These are phyloP conservation scores for Brassica balearica DNA, from an alignment of 441 rosid species.

Conservation along the genomic window DNA sequence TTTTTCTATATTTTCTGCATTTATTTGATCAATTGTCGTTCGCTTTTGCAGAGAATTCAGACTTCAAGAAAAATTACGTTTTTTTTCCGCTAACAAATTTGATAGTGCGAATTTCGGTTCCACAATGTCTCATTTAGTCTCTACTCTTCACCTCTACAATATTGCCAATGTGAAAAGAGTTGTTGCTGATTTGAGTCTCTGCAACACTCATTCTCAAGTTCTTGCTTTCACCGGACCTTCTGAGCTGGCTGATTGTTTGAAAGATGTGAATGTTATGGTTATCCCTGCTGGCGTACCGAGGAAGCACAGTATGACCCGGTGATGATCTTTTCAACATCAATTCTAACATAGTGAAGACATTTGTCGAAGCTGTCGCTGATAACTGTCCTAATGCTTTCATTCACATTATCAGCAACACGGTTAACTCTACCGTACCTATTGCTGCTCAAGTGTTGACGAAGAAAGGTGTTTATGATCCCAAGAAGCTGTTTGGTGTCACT, in stretches of 20 bases:
- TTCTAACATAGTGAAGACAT: slow-evolving; percentile 75
- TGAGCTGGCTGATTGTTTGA: slow-evolving; percentile 74
- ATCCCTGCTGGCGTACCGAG: slow-evolving; percentile 99
- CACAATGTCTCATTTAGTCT: slow-evolving; percentile 94
- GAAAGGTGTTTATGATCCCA: slow-evolving; percentile 90
- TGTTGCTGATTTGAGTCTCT: slow-evolving; percentile 96
- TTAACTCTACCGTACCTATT: slow-evolving; percentile 93
- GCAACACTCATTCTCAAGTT: slow-evolving; percentile 95
- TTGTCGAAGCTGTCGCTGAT: slow-evolving; percentile 91
- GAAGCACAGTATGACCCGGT: slow-evolving; percentile 99
- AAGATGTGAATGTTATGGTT: slow-evolving; percentile 83
- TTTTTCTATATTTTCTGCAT: background rate
- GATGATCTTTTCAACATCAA: slow-evolving; percentile 97
- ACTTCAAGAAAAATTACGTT: no score
- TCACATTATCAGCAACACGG: slow-evolving; percentile 96
- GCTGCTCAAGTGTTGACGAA: slow-evolving; percentile 90
- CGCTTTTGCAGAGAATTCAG: no score
- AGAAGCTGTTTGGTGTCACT: slow-evolving; percentile 92
- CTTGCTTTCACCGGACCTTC: slow-evolving; percentile 83
- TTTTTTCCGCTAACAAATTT: no score
- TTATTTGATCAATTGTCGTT: background rate
- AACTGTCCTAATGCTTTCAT: slow-evolving; percentile 94
- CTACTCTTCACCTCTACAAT: slow-evolving; percentile 86
- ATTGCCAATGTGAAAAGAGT: slow-evolving; percentile 96
- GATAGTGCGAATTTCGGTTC: slow-evolving; percentile 13